These are phyloP conservation scores for Niebla homalea DNA, from an alignment of 495 filamentous ascomycete species.

Conservation along the genomic window DNA sequence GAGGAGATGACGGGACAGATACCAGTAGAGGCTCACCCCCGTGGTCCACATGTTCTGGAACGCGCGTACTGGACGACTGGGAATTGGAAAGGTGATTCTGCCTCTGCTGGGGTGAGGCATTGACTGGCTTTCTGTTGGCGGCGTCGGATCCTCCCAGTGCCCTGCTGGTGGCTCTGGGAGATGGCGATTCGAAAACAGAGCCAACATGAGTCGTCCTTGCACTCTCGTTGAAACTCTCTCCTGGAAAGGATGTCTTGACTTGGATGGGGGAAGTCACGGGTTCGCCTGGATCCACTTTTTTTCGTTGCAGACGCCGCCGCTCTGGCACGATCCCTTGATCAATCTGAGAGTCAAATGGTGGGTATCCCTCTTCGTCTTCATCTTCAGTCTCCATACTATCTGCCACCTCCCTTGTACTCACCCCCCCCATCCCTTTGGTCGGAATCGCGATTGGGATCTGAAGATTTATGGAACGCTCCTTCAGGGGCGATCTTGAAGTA, in stretches of 20 bases:
- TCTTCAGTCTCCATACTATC: constrained; percentile 12
- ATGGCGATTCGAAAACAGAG: too few species aligned
- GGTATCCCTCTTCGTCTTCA: not conserved
- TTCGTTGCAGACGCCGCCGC: not conserved
- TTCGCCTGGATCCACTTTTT: not conserved
- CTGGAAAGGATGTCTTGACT: too few species aligned
- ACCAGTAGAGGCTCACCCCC: not conserved
- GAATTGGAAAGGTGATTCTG: not conserved
- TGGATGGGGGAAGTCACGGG: not conserved
- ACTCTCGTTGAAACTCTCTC: not conserved
- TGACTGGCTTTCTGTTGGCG: not conserved
- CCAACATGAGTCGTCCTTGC: too few species aligned
- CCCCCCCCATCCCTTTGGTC: not conserved
- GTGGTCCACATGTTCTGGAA: not conserved
- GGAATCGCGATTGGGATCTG: not conserved
- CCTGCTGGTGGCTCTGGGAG: not conserved
- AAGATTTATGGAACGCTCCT: constrained; percentile 17
- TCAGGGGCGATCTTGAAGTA: constrained; percentile 15
- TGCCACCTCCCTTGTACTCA: constrained; percentile 8
- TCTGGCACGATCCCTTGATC: not conserved
- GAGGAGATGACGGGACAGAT: constrained; percentile 4
- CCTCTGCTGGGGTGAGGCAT: not conserved
- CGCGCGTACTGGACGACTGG: not conserved
- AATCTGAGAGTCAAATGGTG: not conserved
- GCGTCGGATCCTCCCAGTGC: too few species aligned